Evolutionary conservation across 345 rosid species (phyloP).

Genomic region (Limnanthes douglasii): DNA sequence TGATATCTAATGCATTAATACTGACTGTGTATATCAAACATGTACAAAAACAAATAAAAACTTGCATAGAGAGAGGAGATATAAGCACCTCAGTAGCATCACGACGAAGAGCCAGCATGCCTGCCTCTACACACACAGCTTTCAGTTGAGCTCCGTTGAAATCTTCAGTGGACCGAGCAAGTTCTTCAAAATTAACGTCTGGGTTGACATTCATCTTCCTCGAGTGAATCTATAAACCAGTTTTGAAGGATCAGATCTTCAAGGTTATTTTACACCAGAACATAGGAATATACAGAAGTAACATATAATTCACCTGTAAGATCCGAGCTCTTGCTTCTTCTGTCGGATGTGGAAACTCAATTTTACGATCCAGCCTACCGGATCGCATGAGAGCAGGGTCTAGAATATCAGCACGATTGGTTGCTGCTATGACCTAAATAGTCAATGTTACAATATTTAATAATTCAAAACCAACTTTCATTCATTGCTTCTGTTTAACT

Average conservation of each 20-base stretch:
- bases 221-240: constrained; percentile 65
- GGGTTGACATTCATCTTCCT: constrained; percentile 98
- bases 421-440: constrained; percentile 92
- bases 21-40: no score
- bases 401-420: constrained; percentile 94
- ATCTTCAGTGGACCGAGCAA: constrained; percentile 95
- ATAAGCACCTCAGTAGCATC: constrained; percentile 87
- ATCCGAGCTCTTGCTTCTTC: constrained; percentile 99
- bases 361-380: constrained; percentile 96
- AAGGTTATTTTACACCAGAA: no score
- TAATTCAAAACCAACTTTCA: background rate
- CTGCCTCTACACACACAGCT: constrained; percentile 99
- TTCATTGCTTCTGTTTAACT: background rate
- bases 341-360: constrained; percentile 94
- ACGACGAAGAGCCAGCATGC: constrained; percentile 97
- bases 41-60: background rate
- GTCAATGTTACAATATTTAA: background rate
- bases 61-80: background rate
- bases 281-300: no score
- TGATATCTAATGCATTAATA: no score
- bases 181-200: constrained; percentile 96
- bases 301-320: no score
- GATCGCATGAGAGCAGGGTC: constrained; percentile 99
- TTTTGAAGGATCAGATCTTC: background rate
- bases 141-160: constrained; percentile 97